Evolutionary conservation across 2,329 filamentous ascomycete species (phyloP), one percentile per base, ranked within the genome.

Genomic region (Curvularia spicifera): DNA sequence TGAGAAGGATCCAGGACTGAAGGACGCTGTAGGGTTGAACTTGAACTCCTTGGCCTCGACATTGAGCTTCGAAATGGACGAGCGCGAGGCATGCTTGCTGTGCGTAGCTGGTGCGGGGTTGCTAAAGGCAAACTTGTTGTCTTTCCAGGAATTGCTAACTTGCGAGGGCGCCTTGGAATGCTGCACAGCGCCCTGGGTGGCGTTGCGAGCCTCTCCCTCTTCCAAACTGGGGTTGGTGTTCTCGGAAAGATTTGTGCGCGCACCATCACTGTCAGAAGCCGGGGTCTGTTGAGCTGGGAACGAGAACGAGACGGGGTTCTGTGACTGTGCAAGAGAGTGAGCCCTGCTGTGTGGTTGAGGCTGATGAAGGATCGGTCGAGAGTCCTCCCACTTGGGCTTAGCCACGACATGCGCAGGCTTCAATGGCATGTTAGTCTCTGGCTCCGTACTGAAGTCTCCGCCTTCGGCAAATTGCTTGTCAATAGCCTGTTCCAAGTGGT

Each of bases 11-110:
- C 76, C 78, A 15, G 82, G 78, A 43, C 78, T 79, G 66, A 85
- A 85, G 2, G 81, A 79, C 15, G 79, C 78, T 35, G 76, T 76
- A 6, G 85, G 85, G 54, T 89, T 84, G 77, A 94, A 94, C 68
- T 89, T 84, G 81, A 97, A 97, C 71, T 95, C 91, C 46, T 93
- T 90, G 0, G 94, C 94, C 61, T 89, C 87, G 29, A 96, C 93
- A 69, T 98, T 98, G 67, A 98, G 84, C 66, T 89, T 93, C 0
- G 92, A 91, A 43, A 88, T 77, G 0, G 83, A 93, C 3, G 87
- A 82, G 68, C 89, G 91, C 71, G 88, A 89, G 18, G 82, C 83
- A 70, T 93, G 90, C 63, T 84, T 85, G 70, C 71, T 75, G 58
- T 78, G 76, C 47, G 69, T 63, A 7, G 68, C 68, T 40, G 72